These are phyloP conservation scores for Rhodosporidiobolus odoratus DNA, from an alignment of 768 basidiomycete genomes.

Conservation along the genomic window DNA sequence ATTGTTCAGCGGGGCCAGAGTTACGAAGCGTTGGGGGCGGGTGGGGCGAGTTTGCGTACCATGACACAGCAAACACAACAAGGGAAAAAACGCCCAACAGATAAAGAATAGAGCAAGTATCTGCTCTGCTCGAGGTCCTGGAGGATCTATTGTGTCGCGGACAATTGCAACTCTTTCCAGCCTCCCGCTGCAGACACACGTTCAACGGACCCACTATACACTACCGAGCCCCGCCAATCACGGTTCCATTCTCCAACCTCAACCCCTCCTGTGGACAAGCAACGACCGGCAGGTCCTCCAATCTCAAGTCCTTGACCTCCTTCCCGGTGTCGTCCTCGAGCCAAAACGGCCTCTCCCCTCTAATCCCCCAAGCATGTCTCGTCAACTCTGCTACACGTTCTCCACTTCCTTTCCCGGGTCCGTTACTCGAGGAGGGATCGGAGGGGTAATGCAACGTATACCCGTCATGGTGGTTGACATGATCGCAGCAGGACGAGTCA, in stretches of 20 bases:
- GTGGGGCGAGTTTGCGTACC: too few species aligned
- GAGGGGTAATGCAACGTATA: slow-evolving; percentile 41
- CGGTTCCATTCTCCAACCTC: slow-evolving; percentile 17
- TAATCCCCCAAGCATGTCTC: slow-evolving; percentile 27
- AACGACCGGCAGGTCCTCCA: slow-evolving; percentile 21
- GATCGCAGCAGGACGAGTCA: slow-evolving; percentile 36
- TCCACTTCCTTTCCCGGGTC: neutral
- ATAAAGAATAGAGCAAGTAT: too few species aligned
- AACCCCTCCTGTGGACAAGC: slow-evolving; percentile 31
- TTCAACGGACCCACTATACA: too few species aligned
- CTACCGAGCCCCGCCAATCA: neutral
- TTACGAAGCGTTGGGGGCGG: too few species aligned
- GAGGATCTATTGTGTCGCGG: too few species aligned
- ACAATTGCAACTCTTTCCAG: too few species aligned
- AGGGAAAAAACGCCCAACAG: too few species aligned
- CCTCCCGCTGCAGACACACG: too few species aligned
- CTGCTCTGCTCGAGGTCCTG: too few species aligned
- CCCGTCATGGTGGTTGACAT: slow-evolving; percentile 43
- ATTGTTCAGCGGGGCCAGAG: too few species aligned
- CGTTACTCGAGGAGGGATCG: neutral
- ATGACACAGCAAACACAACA: too few species aligned
- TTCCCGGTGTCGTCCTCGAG: neutral
- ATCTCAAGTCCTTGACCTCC: neutral
- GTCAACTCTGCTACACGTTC: slow-evolving; percentile 9
- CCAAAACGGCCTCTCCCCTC: slow-evolving; percentile 24